Conservation (phyloP, 768 basidiomycete species). For the Hygrocybe coccinea region DNA sequence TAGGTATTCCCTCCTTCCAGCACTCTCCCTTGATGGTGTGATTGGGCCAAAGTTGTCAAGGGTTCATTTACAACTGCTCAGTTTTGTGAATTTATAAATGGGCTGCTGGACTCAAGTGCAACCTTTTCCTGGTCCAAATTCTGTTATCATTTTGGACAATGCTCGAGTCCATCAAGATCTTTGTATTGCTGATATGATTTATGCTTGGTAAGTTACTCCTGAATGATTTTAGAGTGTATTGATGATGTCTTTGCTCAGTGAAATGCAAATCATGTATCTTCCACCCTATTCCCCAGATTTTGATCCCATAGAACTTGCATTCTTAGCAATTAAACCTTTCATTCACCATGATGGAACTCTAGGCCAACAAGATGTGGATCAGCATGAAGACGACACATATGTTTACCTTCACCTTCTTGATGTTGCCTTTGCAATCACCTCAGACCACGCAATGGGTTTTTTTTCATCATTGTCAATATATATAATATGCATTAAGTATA, state of each 20-base stretch:
- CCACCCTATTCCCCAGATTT: conserved; percentile 7
- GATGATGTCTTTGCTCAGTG: background rate
- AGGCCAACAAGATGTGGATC: background rate
- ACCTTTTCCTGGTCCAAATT: conserved; percentile 32
- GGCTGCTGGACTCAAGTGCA: conserved; percentile 34
- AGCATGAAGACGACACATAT: conserved; percentile 9
- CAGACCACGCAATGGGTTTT: conserved; percentile 15
- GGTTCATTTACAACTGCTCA: conserved; percentile 23
- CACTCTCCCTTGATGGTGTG: conserved; percentile 32
- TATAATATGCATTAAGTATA: background rate
- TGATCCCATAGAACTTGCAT: conserved; percentile 13
- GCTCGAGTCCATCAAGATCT: conserved; percentile 31
- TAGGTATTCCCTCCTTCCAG: conserved; percentile 34
- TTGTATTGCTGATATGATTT: conserved; percentile 26
- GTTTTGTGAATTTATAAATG: conserved; percentile 30
- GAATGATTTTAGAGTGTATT: background rate
- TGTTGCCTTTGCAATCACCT: conserved; percentile 16
- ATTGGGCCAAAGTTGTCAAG: conserved; percentile 26
- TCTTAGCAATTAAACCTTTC: conserved; percentile 23
- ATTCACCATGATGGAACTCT: conserved; percentile 5
- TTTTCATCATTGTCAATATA: conserved; percentile 19
- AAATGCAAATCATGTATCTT: background rate
- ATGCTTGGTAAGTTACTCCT: conserved; percentile 22
- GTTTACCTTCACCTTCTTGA: conserved; percentile 17
- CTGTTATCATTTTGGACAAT: conserved; percentile 39